Percentiles rank a stretch among this genome's conserved stretches.
Evolutionary conservation across 192 early-diverging fungal genomes (phyloP).

Genomic region (Backusella australiensis): DNA sequence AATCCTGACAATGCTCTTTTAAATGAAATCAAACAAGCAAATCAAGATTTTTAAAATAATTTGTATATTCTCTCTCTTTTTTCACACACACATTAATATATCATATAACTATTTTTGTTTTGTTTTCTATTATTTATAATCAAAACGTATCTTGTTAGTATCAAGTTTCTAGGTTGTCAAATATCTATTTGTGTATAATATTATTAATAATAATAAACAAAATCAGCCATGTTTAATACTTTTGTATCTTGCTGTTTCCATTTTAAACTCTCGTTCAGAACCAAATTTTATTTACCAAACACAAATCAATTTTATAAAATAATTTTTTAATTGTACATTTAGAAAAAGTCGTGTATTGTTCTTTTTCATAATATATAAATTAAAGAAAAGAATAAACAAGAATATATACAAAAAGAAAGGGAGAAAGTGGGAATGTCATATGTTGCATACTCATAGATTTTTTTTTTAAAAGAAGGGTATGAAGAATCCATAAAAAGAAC

Average conservation of each 20-base stretch:
- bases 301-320: too few relatives aligned
- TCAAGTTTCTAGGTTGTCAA: not conserved
- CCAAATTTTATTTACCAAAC: not conserved
- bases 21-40: constrained; percentile 46
- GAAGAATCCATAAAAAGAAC: not conserved
- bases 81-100: constrained; percentile 61
- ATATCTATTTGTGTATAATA: not conserved
- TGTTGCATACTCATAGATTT: not conserved
- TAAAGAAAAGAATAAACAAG: too few relatives aligned
- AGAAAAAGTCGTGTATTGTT: too few relatives aligned
- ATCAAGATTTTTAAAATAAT: constrained; percentile 28
- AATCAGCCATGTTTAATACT: not conserved
- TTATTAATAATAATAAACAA: not conserved
- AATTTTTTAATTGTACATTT: too few relatives aligned
- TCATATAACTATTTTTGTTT: not conserved
- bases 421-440: not conserved
- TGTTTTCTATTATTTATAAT: not conserved
- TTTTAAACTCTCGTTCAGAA: not conserved
- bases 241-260: not conserved
- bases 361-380: too few relatives aligned
- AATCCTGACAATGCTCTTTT: constrained; percentile 61
- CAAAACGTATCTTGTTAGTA: not conserved
- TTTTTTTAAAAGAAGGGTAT: not conserved
- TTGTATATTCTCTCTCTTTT: constrained; percentile 79
- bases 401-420: not conserved